Evolutionary conservation across 2,329 filamentous ascomycete genomes (phyloP), one percentile per base, ranked within the genome.

Genomic region (Golovinomyces cichoracearum): DNA sequence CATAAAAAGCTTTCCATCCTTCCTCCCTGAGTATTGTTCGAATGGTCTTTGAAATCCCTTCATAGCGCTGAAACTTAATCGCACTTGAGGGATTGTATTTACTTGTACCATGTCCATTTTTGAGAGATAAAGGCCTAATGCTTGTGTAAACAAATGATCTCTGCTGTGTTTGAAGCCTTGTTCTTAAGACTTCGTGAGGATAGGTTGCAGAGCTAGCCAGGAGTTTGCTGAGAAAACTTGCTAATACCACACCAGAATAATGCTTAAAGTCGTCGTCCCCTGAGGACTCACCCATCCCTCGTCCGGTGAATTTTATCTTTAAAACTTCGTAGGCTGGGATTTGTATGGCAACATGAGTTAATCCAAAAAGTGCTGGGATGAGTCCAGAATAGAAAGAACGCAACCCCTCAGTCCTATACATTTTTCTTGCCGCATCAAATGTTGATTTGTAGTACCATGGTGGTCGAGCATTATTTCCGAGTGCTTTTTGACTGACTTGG

Each of bases 261-360:
- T 93, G 82, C 3, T 75, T 72, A 48, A 76, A 72, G 23, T 74
- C 65, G 49, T 73, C 68, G 23, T 68, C 66, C 29, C 66, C 65
- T 4, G 61, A 59, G 1, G 72, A 70, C 51, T 74, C 72, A 38
- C 88, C 90, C 74, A 94, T 93, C 48, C 81, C 79, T 51, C 83
- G 72, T 1, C 90, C 90, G 0, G 88, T 95, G 58, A 98, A 93
- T 51, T 73, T 76, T 58, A 76, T 83, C 65, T 93, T 93, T 60
- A 98, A 72, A 59, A 76, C 93, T 63, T 98, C 90, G 60, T 98
- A 98, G 0, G 90, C 75, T 0, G 90, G 90, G 56, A 98, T 95
- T 61, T 98, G 90, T 19, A 98, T 90, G 19, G 90, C 90, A 35
- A 98, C 90, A 60, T 98, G 90, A 0, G 85, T 83, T 48, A 98